phyloP scores from a whole-genome alignment of 2,329 filamentous ascomycete species.

The Colletotrichum musae region DNA sequence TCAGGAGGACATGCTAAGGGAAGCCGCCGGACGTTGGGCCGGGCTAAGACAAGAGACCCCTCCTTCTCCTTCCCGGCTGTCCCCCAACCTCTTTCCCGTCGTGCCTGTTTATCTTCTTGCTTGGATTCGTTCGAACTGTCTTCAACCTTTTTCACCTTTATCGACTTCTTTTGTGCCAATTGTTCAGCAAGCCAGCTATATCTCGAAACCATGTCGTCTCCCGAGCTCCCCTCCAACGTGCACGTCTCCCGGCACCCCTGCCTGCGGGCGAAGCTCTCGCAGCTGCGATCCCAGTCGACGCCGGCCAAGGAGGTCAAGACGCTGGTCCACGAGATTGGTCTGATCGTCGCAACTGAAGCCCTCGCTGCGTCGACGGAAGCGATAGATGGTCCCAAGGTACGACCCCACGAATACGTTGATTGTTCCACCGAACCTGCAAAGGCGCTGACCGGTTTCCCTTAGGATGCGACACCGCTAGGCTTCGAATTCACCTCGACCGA shows the following conservation, averaged over 20 bases:
- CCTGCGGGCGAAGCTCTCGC: slow-evolving; percentile 88
- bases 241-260: slow-evolving; percentile 91
- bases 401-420: not conserved
- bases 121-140: slow-evolving; percentile 2
- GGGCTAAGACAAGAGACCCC: slow-evolving; percentile 19
- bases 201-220: slow-evolving; percentile 48
- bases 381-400: slow-evolving; percentile 73
- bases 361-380: slow-evolving; percentile 74
- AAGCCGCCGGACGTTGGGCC: slow-evolving; percentile 28
- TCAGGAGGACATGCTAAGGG: slow-evolving; percentile 38
- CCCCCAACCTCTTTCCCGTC: slow-evolving; percentile 22
- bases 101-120: slow-evolving; percentile 25
- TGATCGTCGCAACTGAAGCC: slow-evolving; percentile 87
- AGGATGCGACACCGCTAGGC: slow-evolving; percentile 86
- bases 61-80: not conserved
- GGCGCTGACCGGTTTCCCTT: slow-evolving; percentile 11
- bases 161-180: not conserved
- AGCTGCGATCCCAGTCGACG: slow-evolving; percentile 82
- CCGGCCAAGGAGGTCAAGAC: slow-evolving; percentile 82
- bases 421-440: not conserved
- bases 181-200: not conserved
- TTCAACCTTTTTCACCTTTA: not conserved
- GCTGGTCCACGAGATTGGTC: slow-evolving; percentile 87
- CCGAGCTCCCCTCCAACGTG: slow-evolving; percentile 70
- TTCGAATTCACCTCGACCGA: slow-evolving; percentile 79